A percentile compares a stretch with the other conserved stretches of the same genome.
Evolutionary conservation across 2,329 filamentous ascomycete genomes (phyloP).

Genomic region (Paecilomyces dactylethromorphus): DNA sequence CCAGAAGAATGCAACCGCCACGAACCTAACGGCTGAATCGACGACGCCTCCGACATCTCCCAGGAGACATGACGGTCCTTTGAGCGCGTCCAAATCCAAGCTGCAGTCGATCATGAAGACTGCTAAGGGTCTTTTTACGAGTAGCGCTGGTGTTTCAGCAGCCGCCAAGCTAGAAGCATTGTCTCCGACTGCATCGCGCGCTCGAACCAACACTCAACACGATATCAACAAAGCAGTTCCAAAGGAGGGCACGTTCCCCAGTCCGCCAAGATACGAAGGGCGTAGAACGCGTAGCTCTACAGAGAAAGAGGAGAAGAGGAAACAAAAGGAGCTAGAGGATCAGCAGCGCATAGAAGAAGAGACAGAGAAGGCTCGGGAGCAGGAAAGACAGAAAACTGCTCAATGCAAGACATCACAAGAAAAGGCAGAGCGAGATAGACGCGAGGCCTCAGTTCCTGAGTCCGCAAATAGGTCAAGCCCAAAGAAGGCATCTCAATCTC

Average conservation of each 20-base stretch:
- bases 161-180: conserved; percentile 53
- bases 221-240: conserved; percentile 15
- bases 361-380: conserved; percentile 24
- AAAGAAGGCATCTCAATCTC: conserved; percentile 18
- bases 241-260: conserved; percentile 15
- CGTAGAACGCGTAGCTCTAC: conserved; percentile 54
- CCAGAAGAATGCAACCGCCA: conserved; percentile 57
- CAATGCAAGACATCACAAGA: conserved; percentile 27
- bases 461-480: conserved; percentile 14
- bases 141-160: conserved; percentile 56
- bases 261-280: conserved; percentile 28
- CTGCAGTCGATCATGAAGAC: conserved; percentile 85
- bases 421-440: conserved; percentile 29
- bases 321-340: conserved; percentile 24
- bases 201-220: conserved; percentile 20
- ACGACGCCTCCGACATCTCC: conserved; percentile 56
- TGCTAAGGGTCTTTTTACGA: conserved; percentile 79
- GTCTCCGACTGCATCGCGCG: conserved; percentile 31
- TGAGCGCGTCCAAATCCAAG: conserved; percentile 90
- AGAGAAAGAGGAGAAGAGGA: conserved; percentile 45
- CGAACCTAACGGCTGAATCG: conserved; percentile 48
- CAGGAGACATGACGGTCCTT: conserved; percentile 61
- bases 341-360: conserved; percentile 31
- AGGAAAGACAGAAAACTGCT: conserved; percentile 25
- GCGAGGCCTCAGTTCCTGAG: conserved; percentile 8